Conservation (phyloP, 2,329 filamentous ascomycete species). For the Didymellaceae sp. region DNA sequence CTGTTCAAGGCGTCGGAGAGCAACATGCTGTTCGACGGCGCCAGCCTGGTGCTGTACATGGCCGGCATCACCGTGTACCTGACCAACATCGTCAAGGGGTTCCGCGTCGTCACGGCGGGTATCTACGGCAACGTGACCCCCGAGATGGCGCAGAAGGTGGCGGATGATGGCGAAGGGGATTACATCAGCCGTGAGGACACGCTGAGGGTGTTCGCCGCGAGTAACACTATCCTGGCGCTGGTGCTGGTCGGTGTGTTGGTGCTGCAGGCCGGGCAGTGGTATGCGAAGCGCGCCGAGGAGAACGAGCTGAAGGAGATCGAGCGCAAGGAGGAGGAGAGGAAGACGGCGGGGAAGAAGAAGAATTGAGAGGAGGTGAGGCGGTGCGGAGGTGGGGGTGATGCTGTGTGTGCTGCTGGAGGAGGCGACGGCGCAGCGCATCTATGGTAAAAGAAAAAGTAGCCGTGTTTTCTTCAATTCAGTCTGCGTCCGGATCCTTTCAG, state of each 20-base stretch:
- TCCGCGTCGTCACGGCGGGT: constrained; percentile 80
- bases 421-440: neutral
- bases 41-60: constrained; percentile 74
- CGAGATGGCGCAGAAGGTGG: constrained; percentile 39
- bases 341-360: constrained; percentile 45
- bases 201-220: constrained; percentile 87
- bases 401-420: neutral
- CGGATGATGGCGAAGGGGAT: constrained; percentile 58
- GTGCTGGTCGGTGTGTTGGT: constrained; percentile 91
- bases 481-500: no score
- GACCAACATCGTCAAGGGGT: constrained; percentile 94
- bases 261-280: constrained; percentile 97
- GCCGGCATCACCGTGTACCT: constrained; percentile 93
- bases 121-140: constrained; percentile 62
- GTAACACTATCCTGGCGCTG: constrained; percentile 93
- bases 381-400: neutral
- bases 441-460: neutral
- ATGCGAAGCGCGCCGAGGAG: constrained; percentile 90
- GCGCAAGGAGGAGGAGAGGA: constrained; percentile 48
- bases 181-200: constrained; percentile 85
- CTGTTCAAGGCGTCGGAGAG: constrained; percentile 92
- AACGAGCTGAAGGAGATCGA: constrained; percentile 76
- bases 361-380: constrained; percentile 13
- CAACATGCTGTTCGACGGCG: constrained; percentile 92
- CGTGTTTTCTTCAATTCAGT: no score